These are phyloP conservation scores for Diddensiella caesifluorescens DNA, from an alignment of 805 yeast genomes.

Conservation along the genomic window DNA sequence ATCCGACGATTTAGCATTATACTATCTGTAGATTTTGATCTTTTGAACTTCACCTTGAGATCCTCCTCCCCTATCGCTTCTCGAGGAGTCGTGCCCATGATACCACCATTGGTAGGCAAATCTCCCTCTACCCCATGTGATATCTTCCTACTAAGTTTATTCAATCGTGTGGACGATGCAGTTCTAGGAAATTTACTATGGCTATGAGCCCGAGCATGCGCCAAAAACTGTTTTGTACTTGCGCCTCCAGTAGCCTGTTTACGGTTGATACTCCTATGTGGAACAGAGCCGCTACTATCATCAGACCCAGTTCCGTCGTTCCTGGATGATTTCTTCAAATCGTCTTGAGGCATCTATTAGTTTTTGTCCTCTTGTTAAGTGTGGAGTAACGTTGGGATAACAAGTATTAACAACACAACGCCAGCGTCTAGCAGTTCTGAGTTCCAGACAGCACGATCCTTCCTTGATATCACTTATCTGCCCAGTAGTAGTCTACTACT, in stretches of 20 bases:
- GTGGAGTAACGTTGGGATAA: too few relatives aligned
- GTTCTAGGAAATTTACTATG: constrained; percentile 8
- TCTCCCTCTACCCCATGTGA: background rate
- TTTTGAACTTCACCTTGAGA: constrained; percentile 4
- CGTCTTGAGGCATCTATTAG: too few relatives aligned
- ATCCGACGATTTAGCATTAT: constrained; percentile 8
- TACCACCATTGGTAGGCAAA: constrained; percentile 4
- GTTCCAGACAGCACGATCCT: too few relatives aligned
- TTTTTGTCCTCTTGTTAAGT: too few relatives aligned
- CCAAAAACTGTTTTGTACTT: constrained; percentile 14
- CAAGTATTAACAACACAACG: too few relatives aligned
- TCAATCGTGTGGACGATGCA: constrained; percentile 15
- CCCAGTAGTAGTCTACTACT: too few relatives aligned
- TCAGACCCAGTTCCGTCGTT: too few relatives aligned
- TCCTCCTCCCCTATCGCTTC: constrained; percentile 1
- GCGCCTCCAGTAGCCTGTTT: background rate
- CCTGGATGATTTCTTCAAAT: too few relatives aligned
- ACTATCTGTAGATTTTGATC: constrained; percentile 19
- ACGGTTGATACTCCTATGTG: background rate
- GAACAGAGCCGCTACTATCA: too few relatives aligned
- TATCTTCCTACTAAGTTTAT: constrained; percentile 2
- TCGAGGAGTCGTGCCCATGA: background rate
- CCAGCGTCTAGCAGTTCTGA: too few relatives aligned
- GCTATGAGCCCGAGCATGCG: constrained; percentile 6
- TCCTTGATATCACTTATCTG: too few relatives aligned